Conservation (phyloP, 1,284 basidiomycete genomes). For the Mycosarcoma mackinlayi region DNA sequence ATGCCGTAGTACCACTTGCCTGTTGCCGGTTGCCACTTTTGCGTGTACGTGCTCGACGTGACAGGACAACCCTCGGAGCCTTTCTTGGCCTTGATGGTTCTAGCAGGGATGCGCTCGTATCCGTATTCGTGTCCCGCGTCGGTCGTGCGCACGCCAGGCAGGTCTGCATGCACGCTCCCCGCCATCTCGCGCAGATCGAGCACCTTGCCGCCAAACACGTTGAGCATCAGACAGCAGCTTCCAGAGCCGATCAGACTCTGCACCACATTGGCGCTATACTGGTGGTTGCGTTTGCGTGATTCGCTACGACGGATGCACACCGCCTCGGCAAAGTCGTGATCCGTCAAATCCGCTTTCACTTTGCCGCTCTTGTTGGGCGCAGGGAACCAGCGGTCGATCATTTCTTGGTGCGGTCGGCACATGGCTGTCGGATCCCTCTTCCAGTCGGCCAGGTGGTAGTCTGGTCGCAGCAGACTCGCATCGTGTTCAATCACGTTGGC, state of each 20-base stretch:
- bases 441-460: conserved; percentile 33
- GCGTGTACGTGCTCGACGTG: conserved; percentile 5
- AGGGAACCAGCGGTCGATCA: conserved; percentile 49
- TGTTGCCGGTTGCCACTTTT: conserved; percentile 46
- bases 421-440: conserved; percentile 25
- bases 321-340: conserved; percentile 34
- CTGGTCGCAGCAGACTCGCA: conserved; percentile 35
- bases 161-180: conserved; percentile 19
- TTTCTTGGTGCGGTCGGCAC: conserved; percentile 39
- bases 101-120: conserved; percentile 37
- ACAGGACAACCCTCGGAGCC: conserved; percentile 6
- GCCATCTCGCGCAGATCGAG: conserved; percentile 42
- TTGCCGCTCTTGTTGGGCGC: conserved; percentile 29
- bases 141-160: conserved; percentile 27
- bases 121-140: conserved; percentile 23
- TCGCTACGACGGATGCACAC: conserved; percentile 28
- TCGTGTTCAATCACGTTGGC: conserved; percentile 45
- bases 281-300: conserved; percentile 20
- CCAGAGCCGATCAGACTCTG: conserved; percentile 39
- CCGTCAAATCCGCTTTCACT: conserved; percentile 21
- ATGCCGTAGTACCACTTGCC: conserved; percentile 33
- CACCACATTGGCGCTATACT: conserved; percentile 36
- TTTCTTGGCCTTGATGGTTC: conserved; percentile 22
- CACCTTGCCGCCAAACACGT: conserved; percentile 38
- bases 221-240: conserved; percentile 47